Evolutionary conservation across 192 early-diverging fungal genomes (phyloP).

Genomic region (Kappamyces sp.): DNA sequence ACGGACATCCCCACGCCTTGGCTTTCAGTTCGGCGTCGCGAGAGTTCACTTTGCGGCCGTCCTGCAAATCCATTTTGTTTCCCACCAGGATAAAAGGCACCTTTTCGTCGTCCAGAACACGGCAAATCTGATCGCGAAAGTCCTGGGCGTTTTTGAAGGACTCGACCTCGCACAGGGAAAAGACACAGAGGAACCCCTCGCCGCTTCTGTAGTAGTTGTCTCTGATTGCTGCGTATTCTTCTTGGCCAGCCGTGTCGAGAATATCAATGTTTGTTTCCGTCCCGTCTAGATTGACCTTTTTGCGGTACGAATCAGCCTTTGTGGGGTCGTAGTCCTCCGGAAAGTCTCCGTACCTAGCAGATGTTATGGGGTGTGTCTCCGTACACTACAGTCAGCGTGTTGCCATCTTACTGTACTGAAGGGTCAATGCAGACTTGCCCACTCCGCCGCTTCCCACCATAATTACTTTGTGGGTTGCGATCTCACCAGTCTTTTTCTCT

Average conservation of each 20-base stretch:
- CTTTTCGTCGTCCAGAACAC: slow-evolving; percentile 77
- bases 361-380: no score
- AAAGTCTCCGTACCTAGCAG: slow-evolving; percentile 78
- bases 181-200: slow-evolving; percentile 82
- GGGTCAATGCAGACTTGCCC: slow-evolving; percentile 81
- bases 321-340: slow-evolving; percentile 93
- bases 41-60: slow-evolving; percentile 54
- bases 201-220: slow-evolving; percentile 83
- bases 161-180: slow-evolving; percentile 75
- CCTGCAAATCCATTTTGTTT: slow-evolving; percentile 66
- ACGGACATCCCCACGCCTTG: slow-evolving; percentile 62
- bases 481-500: slow-evolving; percentile 53
- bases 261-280: slow-evolving; percentile 84
- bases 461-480: slow-evolving; percentile 83
- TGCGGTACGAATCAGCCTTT: slow-evolving; percentile 85
- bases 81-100: slow-evolving; percentile 79
- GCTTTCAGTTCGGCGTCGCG: slow-evolving; percentile 55
- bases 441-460: slow-evolving; percentile 90
- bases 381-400: slow-evolving; percentile 12
- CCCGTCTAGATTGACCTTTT: slow-evolving; percentile 69
- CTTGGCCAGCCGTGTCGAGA: slow-evolving; percentile 83
- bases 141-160: slow-evolving; percentile 73
- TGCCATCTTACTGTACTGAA: slow-evolving; percentile 54
- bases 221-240: slow-evolving; percentile 86
- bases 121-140: slow-evolving; percentile 79